Conservation (phyloP, 208 protist genomes). For the Phytomonas francai region DNA sequence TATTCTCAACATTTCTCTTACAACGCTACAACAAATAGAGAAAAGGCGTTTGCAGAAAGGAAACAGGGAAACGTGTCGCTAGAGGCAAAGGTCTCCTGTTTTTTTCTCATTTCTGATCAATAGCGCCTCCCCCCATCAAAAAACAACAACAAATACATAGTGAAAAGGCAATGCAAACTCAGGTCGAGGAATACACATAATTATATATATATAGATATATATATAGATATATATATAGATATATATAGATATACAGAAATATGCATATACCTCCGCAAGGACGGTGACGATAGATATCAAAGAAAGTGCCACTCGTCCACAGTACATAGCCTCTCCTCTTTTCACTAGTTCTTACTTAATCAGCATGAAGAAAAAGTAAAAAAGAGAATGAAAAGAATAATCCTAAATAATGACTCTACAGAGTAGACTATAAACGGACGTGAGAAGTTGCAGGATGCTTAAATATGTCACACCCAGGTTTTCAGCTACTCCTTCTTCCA, state of each 20-base stretch:
- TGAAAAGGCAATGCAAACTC: background rate
- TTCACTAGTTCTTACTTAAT: background rate
- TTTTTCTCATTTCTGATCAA: background rate
- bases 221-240: constrained; percentile 3
- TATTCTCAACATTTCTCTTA: background rate
- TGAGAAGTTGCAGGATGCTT: background rate
- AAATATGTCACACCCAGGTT: background rate
- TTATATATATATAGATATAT: background rate
- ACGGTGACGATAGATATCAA: background rate
- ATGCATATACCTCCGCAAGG: constrained; percentile 2
- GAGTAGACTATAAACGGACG: background rate
- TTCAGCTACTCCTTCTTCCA: background rate
- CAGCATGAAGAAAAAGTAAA: constrained; percentile 2
- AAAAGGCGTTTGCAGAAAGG: constrained; percentile 7
- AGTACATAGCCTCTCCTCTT: background rate
- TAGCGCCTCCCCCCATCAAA: background rate
- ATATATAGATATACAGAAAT: constrained; percentile 6
- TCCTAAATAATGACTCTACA: background rate
- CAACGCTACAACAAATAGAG: background rate
- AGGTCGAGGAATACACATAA: background rate
- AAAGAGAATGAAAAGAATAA: background rate
- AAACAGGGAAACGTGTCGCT: background rate
- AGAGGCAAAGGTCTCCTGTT: background rate
- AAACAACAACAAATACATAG: background rate
- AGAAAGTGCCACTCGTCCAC: background rate